phyloP scores from a whole-genome alignment of 2,329 filamentous ascomycete genomes.

The Colletotrichum somersetense region DNA sequence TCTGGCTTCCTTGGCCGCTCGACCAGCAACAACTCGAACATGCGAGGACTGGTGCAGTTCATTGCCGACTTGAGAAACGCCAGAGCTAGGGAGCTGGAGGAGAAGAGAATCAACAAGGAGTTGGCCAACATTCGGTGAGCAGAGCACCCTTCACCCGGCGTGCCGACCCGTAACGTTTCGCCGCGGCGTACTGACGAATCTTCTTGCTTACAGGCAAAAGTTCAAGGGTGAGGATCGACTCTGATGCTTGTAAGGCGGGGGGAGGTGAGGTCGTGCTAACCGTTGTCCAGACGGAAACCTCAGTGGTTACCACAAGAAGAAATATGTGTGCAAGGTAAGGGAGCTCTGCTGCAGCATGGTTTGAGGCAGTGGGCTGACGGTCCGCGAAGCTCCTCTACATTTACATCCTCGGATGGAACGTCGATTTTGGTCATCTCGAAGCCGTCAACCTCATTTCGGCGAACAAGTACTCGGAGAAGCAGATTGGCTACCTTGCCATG shows the following conservation, averaged over 20 bases:
- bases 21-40: slow-evolving; percentile 74
- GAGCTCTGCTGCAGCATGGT: slow-evolving; percentile 16
- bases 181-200: slow-evolving; percentile 33
- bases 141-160: slow-evolving; percentile 11
- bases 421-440: slow-evolving; percentile 98
- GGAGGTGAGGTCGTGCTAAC: slow-evolving; percentile 46
- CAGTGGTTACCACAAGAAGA: slow-evolving; percentile 99
- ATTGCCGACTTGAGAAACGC: slow-evolving; percentile 97
- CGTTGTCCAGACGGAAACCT: slow-evolving; percentile 78
- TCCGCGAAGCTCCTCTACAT: slow-evolving; percentile 87
- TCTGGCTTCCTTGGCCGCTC: slow-evolving; percentile 76
- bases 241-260: slow-evolving; percentile 21
- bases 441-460: slow-evolving; percentile 98
- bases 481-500: slow-evolving; percentile 98
- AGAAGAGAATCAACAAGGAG: slow-evolving; percentile 99
- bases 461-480: slow-evolving; percentile 98
- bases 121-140: slow-evolving; percentile 91
- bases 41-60: slow-evolving; percentile 93
- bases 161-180: slow-evolving; percentile 26
- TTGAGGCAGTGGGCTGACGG: slow-evolving; percentile 44
- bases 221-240: slow-evolving; percentile 77
- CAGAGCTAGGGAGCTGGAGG: slow-evolving; percentile 92
- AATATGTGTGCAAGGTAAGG: slow-evolving; percentile 96
- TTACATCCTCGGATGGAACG: slow-evolving; percentile 98
- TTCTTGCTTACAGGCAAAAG: slow-evolving; percentile 74